phyloP scores from a whole-genome alignment of 2,329 filamentous ascomycete genomes.

The Calonectria pteridis region DNA sequence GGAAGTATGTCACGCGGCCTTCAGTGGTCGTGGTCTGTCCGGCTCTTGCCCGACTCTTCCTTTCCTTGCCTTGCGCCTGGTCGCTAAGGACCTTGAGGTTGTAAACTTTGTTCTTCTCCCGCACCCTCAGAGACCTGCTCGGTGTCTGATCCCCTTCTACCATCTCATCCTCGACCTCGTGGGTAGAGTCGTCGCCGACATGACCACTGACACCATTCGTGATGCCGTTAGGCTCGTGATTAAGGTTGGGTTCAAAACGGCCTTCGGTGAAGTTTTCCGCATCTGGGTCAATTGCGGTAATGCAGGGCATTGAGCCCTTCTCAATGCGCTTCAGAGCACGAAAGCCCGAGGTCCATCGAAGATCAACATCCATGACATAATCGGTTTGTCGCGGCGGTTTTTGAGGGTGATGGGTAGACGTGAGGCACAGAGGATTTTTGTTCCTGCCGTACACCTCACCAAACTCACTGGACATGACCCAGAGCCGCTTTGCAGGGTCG shows the following conservation, averaged over 20 bases:
- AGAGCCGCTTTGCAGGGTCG: slow-evolving; percentile 44
- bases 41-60: slow-evolving; percentile 53
- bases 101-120: slow-evolving; percentile 65
- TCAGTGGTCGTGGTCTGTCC: slow-evolving; percentile 47
- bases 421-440: slow-evolving; percentile 51
- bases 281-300: slow-evolving; percentile 56
- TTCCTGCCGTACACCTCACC: slow-evolving; percentile 57
- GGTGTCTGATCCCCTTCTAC: slow-evolving; percentile 64
- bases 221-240: slow-evolving; percentile 33
- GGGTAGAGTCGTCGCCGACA: slow-evolving; percentile 46
- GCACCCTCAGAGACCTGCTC: slow-evolving; percentile 62
- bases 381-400: slow-evolving; percentile 51
- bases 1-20: slow-evolving; percentile 60
- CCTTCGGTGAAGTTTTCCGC: slow-evolving; percentile 41
- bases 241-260: slow-evolving; percentile 36
- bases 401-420: slow-evolving; percentile 40
- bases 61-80: slow-evolving; percentile 66
- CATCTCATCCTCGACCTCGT: slow-evolving; percentile 59
- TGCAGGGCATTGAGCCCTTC: slow-evolving; percentile 58
- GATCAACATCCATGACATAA: slow-evolving; percentile 63
- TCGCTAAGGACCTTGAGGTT: slow-evolving; percentile 72
- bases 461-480: slow-evolving; percentile 58
- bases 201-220: slow-evolving; percentile 34
- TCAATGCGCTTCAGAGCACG: slow-evolving; percentile 50
- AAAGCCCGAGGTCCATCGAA: slow-evolving; percentile 60